Evolutionary conservation across 208 protist genomes (phyloP), one percentile per base, ranked within the genome.

Genomic region (Kentomonas sorsogonicus): DNA sequence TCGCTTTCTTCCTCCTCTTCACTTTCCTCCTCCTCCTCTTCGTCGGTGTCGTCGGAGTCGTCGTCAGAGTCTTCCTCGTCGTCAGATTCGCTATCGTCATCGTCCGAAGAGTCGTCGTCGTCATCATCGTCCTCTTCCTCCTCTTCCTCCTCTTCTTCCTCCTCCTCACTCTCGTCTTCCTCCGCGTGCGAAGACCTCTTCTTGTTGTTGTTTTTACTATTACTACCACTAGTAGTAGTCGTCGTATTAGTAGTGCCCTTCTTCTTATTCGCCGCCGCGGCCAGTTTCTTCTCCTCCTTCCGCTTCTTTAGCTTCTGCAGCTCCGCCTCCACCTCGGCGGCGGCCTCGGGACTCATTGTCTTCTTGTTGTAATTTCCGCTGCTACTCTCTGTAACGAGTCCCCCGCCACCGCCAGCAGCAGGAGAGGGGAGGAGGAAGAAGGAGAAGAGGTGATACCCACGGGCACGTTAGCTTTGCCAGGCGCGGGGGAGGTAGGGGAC

Each of bases 11-110:
- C 45, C 22, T 31, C 33, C 16, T 50, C 44, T 25, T 51, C 60
- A 3, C 30, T 54, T 1, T 30, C 22, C 10, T 43, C 45, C 22
- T 31, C 33, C 16, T 50, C 44, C 34, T 51, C 60, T 0, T 50
- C 55, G 51, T 1, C 44, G 22, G 60, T 44, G 18, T 72, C 45
- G 16, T 63, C 36, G 16, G 66, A 51, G 16, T 74, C 60, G 0
- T 67, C 45, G 18, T 69, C 63, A 10, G 51, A 53, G 0, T 83
- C 67, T n/a, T 63, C 73, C 1, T 70, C 60, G 1, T 50, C 64
- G 18, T 59, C 61, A 4, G 55, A 61, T 34, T 66, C 62, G 18
- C 54, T 45, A 25, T 66, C 46, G 13, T 27, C 56, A 11, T 71
- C 48, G 0, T 63, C 47, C 1, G 60, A 48, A 3, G 55, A 62